A percentile compares a stretch with the other conserved stretches of the same genome.
Evolutionary conservation across 352 stramenopile genomes (phyloP).

Genomic region (Globisporangium irregulare): DNA sequence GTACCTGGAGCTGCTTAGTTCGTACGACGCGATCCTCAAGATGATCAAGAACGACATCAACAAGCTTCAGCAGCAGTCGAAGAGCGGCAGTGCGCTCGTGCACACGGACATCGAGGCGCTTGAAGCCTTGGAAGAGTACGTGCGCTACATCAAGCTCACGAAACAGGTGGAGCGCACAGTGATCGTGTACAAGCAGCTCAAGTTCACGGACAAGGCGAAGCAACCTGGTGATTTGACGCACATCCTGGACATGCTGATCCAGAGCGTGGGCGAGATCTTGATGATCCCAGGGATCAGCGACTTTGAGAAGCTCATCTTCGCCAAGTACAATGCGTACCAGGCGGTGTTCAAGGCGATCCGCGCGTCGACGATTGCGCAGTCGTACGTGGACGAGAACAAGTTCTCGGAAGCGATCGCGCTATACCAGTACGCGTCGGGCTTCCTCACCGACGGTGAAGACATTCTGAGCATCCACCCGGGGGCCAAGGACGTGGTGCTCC

Average conservation of each 20-base stretch:
- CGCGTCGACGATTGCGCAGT: slow-evolving; percentile 55
- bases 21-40: slow-evolving; percentile 69
- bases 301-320: slow-evolving; percentile 41
- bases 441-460: slow-evolving; percentile 60
- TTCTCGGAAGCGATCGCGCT: slow-evolving; percentile 67
- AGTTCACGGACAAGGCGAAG: slow-evolving; percentile 35
- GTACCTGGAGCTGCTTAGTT: slow-evolving; percentile 70
- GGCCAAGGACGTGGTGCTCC: slow-evolving; percentile 56
- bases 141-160: slow-evolving; percentile 66
- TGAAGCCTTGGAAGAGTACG: slow-evolving; percentile 68
- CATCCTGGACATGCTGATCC: slow-evolving; percentile 81
- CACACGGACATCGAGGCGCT: slow-evolving; percentile 72
- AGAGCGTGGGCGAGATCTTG: slow-evolving; percentile 77
- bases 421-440: slow-evolving; percentile 67
- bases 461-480: slow-evolving; percentile 52
- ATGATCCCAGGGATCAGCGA: slow-evolving; percentile 57
- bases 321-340: slow-evolving; percentile 73
- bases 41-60: slow-evolving; percentile 58
- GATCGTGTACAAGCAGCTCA: slow-evolving; percentile 65
- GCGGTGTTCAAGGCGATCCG: slow-evolving; percentile 65
- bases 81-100: slow-evolving; percentile 68
- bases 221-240: slow-evolving; percentile 68
- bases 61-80: slow-evolving; percentile 74
- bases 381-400: slow-evolving; percentile 62
- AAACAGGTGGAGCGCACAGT: slow-evolving; percentile 72